Percentiles rank a stretch among this genome's conserved stretches.
Conservation (phyloP, 805 yeast species). For the Nakazawaea wickerhamii region DNA sequence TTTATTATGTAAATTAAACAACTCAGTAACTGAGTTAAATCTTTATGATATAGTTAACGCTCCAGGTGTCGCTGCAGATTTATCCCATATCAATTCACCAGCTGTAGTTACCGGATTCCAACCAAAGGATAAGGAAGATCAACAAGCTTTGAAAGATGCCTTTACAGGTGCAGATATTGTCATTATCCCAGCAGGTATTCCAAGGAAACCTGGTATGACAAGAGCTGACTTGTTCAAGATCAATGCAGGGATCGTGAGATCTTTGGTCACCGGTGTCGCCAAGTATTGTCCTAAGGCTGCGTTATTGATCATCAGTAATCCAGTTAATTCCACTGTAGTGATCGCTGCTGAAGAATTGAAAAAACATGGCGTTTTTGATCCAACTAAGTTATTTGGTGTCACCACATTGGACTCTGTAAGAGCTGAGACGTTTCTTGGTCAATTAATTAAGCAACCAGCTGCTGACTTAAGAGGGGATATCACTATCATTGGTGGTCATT, state of each 20-base stretch:
- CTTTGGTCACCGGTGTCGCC: constrained; percentile 81
- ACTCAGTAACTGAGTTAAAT: constrained; percentile 38
- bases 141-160: constrained; percentile 36
- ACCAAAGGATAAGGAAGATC: constrained; percentile 24
- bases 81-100: constrained; percentile 38
- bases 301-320: constrained; percentile 52
- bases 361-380: constrained; percentile 45
- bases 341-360: constrained; percentile 54
- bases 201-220: constrained; percentile 94
- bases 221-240: constrained; percentile 84
- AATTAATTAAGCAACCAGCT: constrained; percentile 21
- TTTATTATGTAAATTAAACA: constrained; percentile 42
- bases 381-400: constrained; percentile 50
- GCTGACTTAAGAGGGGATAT: constrained; percentile 34
- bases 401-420: constrained; percentile 56
- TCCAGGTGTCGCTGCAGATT: constrained; percentile 53
- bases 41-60: constrained; percentile 51
- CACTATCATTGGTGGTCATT: constrained; percentile 52
- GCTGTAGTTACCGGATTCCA: constrained; percentile 20
- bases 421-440: constrained; percentile 45
- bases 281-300: constrained; percentile 54
- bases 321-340: constrained; percentile 58
- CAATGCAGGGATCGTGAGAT: constrained; percentile 86
- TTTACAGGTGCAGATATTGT: constrained; percentile 39
- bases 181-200: constrained; percentile 77